Percentiles rank a stretch among this genome's conserved stretches.
These are phyloP conservation scores for Spergularia bocconei DNA, from an alignment of 148 eudicot species.

Conservation along the genomic window DNA sequence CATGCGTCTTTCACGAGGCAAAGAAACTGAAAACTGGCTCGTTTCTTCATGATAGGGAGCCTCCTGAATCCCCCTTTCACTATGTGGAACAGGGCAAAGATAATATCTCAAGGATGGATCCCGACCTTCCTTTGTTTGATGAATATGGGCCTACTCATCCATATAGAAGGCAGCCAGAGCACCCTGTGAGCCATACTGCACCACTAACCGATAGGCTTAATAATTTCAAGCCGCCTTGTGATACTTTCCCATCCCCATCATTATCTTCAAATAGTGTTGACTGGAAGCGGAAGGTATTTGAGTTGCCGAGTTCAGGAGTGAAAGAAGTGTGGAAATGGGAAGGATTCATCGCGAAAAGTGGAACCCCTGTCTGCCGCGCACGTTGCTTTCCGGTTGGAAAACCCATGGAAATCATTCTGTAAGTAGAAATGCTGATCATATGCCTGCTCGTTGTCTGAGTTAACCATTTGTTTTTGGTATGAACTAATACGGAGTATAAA, in stretches of 20 bases:
- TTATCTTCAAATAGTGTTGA: conserved; percentile 38
- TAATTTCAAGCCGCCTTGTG: conserved; percentile 40
- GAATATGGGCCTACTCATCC: conserved; percentile 41
- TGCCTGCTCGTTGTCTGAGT: conserved; percentile 1
- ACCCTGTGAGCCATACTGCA: conserved; percentile 32
- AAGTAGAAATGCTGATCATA: conserved; percentile 33
- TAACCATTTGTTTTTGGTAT: too few relatives aligned
- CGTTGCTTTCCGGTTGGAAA: conserved; percentile 91
- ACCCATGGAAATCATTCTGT: conserved; percentile 65
- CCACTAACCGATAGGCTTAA: conserved; percentile 47
- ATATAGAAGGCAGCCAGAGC: conserved; percentile 42
- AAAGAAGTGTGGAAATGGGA: conserved; percentile 82
- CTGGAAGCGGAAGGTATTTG: conserved; percentile 42
- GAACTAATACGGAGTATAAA: too few relatives aligned
- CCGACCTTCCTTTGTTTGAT: conserved; percentile 40
- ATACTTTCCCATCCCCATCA: conserved; percentile 38
- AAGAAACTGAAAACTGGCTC: conserved; percentile 57
- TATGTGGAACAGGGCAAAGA: conserved; percentile 48
- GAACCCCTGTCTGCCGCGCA: conserved; percentile 78
- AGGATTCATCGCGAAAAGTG: conserved; percentile 87
- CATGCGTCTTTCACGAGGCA: conserved; percentile 38
- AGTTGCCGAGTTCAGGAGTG: conserved; percentile 36
- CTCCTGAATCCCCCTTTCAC: conserved; percentile 65
- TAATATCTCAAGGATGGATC: conserved; percentile 27
- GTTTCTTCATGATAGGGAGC: conserved; percentile 49